Base-by-base conservation (phyloP, 2,329 filamentous ascomycete genomes). In the Scedosporium dehoogii region DNA sequence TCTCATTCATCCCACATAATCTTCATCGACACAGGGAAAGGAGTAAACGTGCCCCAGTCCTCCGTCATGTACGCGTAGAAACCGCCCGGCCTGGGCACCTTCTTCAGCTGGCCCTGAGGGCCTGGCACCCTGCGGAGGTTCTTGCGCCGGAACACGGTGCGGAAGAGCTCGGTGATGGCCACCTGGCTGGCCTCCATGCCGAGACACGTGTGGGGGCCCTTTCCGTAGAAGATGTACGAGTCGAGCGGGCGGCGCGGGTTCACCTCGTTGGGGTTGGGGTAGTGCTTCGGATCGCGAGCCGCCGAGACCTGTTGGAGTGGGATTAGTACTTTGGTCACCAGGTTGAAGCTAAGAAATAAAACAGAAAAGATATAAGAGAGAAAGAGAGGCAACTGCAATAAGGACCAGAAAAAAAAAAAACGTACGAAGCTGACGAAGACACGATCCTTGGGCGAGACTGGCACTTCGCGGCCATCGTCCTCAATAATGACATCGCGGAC, bases 81-180 rank as follows among this genome's bases (percentile, higher is more conserved):
- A 0, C 83, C 84, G 0, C 79, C 83, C 0, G 78, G 75, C 7
- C 78, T 77, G 0, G 77, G 73, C 1, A 90, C 78, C 75, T 84
- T 87, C 78, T 90, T 89, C 66, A 91, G 71, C 69, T 85, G 75
- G 0, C 89, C 89, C 73, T 88, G 85, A 0, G 81, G 74, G 0
- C 89, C 89, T 0, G 82, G 76, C 0, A 83, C 85, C 33, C 85
- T 78, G 5, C 85, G 76, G 10, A 92, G 71, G 61, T 85, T 85
- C 66, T 82, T 78, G 67, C 85, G 76, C 63, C 79, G 75, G 68
- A 87, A 88, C 1, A 90, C 73, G 0, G 82, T 81, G 58, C 88
- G 83, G 72, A 91, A 82, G 78, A 91, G 86, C 66, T 87, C 83
- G 0, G 84, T 83, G 63, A 92, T 74, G 0, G 85, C 86, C 1